Evolutionary conservation across 352 stramenopile genomes (phyloP).

Genomic region (Thraustotheca clavata): DNA sequence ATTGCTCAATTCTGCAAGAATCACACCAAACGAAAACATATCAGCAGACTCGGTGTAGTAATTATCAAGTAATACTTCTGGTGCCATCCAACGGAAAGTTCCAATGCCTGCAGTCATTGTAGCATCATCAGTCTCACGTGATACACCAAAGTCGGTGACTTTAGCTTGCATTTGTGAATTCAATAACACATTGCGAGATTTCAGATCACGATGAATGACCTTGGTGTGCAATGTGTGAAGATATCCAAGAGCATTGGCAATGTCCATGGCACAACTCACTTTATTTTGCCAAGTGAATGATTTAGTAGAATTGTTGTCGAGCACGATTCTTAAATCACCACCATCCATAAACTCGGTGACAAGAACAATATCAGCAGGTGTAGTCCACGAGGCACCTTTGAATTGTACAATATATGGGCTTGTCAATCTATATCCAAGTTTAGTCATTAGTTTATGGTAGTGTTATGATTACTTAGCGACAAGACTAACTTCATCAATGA

Average conservation of each 20-base stretch:
- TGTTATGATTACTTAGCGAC: too few relatives aligned
- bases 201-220: slow-evolving; percentile 15
- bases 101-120: slow-evolving; percentile 18
- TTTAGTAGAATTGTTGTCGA: neutral
- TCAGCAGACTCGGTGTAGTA: slow-evolving; percentile 9
- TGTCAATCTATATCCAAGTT: neutral
- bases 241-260: slow-evolving; percentile 4
- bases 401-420: slow-evolving; percentile 20
- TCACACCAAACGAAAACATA: slow-evolving; percentile 9
- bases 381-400: slow-evolving; percentile 6
- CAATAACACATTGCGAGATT: slow-evolving; percentile 11
- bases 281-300: slow-evolving; percentile 8
- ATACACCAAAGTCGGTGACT: slow-evolving; percentile 8
- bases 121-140: neutral
- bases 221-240: neutral
- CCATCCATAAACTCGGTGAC: slow-evolving; percentile 23
- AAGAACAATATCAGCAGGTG: slow-evolving; percentile 4
- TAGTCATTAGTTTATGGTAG: too few relatives aligned
- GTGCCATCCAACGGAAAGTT: slow-evolving; percentile 14
- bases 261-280: neutral
- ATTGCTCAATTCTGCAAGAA: neutral
- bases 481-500: slow-evolving; percentile 27
- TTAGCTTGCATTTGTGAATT: slow-evolving; percentile 6
- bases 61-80: slow-evolving; percentile 2
- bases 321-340: slow-evolving; percentile 10